A percentile compares a stretch with the other conserved stretches of the same genome.
These are phyloP conservation scores for Phalaenopsis hybrid DNA, from an alignment of 116 monocot species.

Conservation along the genomic window DNA sequence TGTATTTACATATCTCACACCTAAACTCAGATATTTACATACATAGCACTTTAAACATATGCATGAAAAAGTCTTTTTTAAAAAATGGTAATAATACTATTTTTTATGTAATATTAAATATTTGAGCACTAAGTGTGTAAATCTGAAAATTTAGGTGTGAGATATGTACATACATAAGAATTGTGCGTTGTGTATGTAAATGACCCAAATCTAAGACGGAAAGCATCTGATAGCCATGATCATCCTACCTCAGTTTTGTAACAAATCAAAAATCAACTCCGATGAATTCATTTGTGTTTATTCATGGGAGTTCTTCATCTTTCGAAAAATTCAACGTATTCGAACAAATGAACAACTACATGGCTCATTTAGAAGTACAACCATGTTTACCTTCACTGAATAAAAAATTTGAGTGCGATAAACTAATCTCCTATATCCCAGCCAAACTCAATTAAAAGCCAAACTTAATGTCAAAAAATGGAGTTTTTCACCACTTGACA, in stretches of 20 bases:
- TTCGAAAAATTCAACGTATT: not conserved
- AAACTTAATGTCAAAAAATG: not conserved
- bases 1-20: too few relatives aligned
- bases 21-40: too few relatives aligned
- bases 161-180: too few relatives aligned
- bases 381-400: not conserved
- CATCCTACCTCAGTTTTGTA: not conserved
- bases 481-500: not conserved
- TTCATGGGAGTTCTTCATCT: not conserved
- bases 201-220: not conserved
- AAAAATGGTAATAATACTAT: too few relatives aligned
- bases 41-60: too few relatives aligned
- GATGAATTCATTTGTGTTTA: not conserved
- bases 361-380: not conserved
- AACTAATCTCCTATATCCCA: not conserved
- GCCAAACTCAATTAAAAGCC: not conserved
- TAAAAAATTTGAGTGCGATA: not conserved
- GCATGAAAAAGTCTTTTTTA: too few relatives aligned
- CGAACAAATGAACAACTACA: not conserved
- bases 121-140: too few relatives aligned
- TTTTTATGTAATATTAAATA: too few relatives aligned
- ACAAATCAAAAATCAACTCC: not conserved
- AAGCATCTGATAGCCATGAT: not conserved
- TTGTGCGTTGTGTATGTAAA: too few relatives aligned
- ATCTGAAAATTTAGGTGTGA: too few relatives aligned